Percentiles rank a stretch among this genome's conserved stretches.
Conservation (phyloP, 306 rosid genomes). For the Hippophae rhamnoides region DNA sequence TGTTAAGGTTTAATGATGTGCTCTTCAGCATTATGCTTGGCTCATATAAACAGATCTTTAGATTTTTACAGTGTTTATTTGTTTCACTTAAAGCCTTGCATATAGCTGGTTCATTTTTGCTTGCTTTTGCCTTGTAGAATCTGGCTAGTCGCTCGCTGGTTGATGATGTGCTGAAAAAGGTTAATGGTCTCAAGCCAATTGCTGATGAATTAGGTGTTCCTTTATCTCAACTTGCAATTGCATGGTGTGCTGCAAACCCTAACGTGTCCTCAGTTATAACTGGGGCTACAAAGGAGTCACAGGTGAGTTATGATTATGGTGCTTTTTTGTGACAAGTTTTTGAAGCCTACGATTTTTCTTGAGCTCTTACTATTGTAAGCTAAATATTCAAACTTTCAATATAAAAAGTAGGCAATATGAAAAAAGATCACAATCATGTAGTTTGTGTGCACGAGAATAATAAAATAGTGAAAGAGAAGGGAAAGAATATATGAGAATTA, state of each 20-base stretch:
- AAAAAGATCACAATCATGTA: too few relatives aligned
- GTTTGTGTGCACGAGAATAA: too few relatives aligned
- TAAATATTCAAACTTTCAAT: too few relatives aligned
- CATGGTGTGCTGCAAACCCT: constrained; percentile 97
- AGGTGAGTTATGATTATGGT: constrained; percentile 45
- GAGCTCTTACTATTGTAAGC: too few relatives aligned
- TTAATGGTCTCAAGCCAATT: constrained; percentile 80
- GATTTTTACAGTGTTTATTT: neutral
- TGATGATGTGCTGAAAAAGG: constrained; percentile 80
- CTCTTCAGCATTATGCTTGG: neutral
- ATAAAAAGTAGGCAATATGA: too few relatives aligned
- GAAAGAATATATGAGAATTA: too few relatives aligned
- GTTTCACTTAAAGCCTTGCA: neutral
- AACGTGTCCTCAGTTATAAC: constrained; percentile 89
- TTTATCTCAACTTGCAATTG: constrained; percentile 78
- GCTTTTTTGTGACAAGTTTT: neutral
- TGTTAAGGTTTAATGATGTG: neutral
- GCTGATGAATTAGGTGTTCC: constrained; percentile 94
- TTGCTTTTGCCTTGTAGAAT: constrained; percentile 42
- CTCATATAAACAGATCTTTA: neutral
- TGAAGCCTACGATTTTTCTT: too few relatives aligned
- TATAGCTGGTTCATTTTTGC: neutral
- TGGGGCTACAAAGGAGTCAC: constrained; percentile 96
- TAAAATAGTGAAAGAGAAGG: too few relatives aligned
- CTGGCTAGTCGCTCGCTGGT: constrained; percentile 73